A percentile compares a stretch with the other conserved stretches of the same genome.
These are phyloP conservation scores for Metarhizium guizhouense DNA, from an alignment of 2,329 filamentous ascomycete species.

Conservation along the genomic window DNA sequence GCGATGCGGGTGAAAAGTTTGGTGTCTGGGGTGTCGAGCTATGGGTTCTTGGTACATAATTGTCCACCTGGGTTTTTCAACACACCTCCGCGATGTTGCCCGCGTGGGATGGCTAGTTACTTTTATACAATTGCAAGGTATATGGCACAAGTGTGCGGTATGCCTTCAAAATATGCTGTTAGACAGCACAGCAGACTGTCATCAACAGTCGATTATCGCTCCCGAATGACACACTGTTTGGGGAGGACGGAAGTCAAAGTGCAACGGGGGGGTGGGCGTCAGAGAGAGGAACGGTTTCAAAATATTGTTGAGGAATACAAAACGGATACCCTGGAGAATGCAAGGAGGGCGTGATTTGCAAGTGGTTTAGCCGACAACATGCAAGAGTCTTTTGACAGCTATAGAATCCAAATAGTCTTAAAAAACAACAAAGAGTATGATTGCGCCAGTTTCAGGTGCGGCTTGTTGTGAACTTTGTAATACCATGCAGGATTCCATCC, in stretches of 20 bases:
- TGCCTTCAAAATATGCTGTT: not conserved
- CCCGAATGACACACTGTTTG: not conserved
- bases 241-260: not conserved
- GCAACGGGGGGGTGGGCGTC: not conserved
- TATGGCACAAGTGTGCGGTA: not conserved
- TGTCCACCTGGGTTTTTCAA: not conserved
- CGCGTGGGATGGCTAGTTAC: not conserved
- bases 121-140: not conserved
- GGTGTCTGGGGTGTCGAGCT: slow-evolving; percentile 84
- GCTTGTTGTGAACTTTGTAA: slow-evolving; percentile 26
- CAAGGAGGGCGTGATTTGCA: not conserved
- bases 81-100: not conserved
- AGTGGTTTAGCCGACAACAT: not conserved
- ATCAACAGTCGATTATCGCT: not conserved
- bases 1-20: slow-evolving; percentile 88
- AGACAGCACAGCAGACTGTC: not conserved
- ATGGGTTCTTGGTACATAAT: slow-evolving; percentile 69
- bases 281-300: not conserved
- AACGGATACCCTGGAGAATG: not conserved
- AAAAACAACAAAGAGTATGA: not conserved
- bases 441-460: not conserved
- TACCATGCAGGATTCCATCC: slow-evolving; percentile 64
- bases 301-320: not conserved
- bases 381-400: not conserved
- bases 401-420: not conserved